Evolutionary conservation across 208 protist genomes (phyloP), one percentile per base, ranked within the genome.

Genomic region (Crithidia acanthocephali): DNA sequence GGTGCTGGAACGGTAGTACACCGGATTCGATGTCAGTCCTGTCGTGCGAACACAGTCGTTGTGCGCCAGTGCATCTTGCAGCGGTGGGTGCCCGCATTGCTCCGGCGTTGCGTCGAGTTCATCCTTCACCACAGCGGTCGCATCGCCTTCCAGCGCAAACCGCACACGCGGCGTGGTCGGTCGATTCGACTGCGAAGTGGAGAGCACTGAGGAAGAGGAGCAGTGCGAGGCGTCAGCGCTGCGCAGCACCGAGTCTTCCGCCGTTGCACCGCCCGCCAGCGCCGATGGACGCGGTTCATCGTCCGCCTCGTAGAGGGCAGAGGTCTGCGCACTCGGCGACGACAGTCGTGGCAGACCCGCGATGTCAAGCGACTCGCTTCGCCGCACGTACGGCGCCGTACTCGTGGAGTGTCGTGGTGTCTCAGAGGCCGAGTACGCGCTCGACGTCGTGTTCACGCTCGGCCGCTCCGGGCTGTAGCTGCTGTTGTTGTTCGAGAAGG

Each of bases 351-450:
- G 45, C 30, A 60, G 47, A 7, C 42, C 30, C 0, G 55, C 11
- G 50, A 37, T 44, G 15, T 63, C 76, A 16, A 71, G 45, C 32
- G 71, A 78, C 35, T 40, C 50, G 42, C 77, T 82, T 51, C 61
- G 72, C 5, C 67, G 70, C 65, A 74, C 67, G 62, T 82, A 82
- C 11, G 77, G 77, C 55, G 65, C 53, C 23, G 77, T 82, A 37
- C 59, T 56, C 5, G 50, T 62, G 15, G 77, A 82, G 55, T 57
- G 11, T 23, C 77, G 70, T 15, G 69, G 71, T 7, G 70, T 72
- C 4, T 37, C 20, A 0, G 57, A 56, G 13, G 51, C 18, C 1
- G 72, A 66, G 64, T 33, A 28, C 13, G 27, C 40, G 59, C 44
- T 40, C 3, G 44, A 13, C 44, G 8, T 50, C 27, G 60, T 10